Conservation (phyloP, 495 filamentous ascomycete genomes). For the Antarctomyces pellizariae region DNA sequence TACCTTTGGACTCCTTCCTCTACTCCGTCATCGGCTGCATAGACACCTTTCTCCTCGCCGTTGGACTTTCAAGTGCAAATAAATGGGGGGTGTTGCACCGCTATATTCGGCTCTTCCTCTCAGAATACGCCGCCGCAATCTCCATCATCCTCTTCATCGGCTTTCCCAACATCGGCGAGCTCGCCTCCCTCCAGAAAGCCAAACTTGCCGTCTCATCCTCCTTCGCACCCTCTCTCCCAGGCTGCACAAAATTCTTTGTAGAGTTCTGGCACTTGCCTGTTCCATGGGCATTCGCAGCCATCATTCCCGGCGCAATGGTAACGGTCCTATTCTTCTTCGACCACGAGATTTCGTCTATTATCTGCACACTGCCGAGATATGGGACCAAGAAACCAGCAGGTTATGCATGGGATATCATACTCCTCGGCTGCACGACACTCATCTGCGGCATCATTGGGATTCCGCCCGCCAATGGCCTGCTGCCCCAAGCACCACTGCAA, state of each 20-base stretch:
- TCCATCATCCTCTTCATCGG: conserved; percentile 47
- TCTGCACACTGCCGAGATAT: conserved; percentile 44
- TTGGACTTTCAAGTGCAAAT: conserved; percentile 38
- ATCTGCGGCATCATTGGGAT: conserved; percentile 47
- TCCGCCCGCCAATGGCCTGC: conserved; percentile 43
- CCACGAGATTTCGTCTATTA: conserved; percentile 54
- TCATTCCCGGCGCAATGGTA: conserved; percentile 41
- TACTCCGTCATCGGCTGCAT: conserved; percentile 46
- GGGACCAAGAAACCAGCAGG: conserved; percentile 41
- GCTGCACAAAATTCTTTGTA: conserved; percentile 35
- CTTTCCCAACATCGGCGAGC: conserved; percentile 40
- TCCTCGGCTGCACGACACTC: conserved; percentile 44
- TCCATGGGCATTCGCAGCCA: conserved; percentile 37
- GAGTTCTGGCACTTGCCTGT: conserved; percentile 40
- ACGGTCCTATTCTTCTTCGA: conserved; percentile 54
- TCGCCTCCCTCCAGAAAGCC: conserved; percentile 34
- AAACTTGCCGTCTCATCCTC: conserved; percentile 32
- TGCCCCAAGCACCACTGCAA: conserved; percentile 47
- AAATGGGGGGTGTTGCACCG: conserved; percentile 39
- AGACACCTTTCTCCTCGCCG: conserved; percentile 44
- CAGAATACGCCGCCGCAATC: conserved; percentile 49
- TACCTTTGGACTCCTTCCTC: conserved; percentile 44
- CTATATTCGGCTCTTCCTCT: conserved; percentile 38
- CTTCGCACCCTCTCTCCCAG: conserved; percentile 34
- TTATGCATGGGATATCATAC: conserved; percentile 45